These are phyloP conservation scores for Amniculicola lignicola DNA, from an alignment of 495 filamentous ascomycete species.

Conservation along the genomic window DNA sequence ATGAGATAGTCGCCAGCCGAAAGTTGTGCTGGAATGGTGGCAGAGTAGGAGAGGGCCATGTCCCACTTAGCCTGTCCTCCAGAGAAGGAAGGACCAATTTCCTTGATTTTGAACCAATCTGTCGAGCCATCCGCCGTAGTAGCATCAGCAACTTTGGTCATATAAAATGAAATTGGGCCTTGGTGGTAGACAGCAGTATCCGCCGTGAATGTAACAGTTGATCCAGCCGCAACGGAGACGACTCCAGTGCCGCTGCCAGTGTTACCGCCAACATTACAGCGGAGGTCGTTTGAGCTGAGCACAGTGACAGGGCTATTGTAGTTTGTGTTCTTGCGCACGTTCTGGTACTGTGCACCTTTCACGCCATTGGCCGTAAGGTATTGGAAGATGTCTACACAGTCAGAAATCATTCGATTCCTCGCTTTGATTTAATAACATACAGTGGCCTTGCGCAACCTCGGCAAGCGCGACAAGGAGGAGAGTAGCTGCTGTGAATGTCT, in stretches of 20 bases:
- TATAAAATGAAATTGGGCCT: constrained; percentile 53
- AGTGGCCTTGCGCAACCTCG: constrained; percentile 26
- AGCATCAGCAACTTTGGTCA: constrained; percentile 35
- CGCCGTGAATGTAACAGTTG: constrained; percentile 50
- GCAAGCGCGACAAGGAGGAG: constrained; percentile 21
- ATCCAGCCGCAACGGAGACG: constrained; percentile 51
- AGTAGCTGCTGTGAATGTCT: constrained; percentile 23
- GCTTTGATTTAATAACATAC: constrained; percentile 1
- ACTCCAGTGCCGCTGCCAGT: constrained; percentile 47
- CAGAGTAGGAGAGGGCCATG: constrained; percentile 40
- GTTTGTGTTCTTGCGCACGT: constrained; percentile 55
- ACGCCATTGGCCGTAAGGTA: constrained; percentile 46
- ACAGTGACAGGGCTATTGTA: constrained; percentile 56
- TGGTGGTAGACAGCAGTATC: constrained; percentile 59
- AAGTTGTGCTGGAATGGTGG: constrained; percentile 24
- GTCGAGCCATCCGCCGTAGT: constrained; percentile 26
- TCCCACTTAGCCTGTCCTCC: constrained; percentile 27
- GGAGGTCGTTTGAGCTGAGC: constrained; percentile 42
- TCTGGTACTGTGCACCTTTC: constrained; percentile 50
- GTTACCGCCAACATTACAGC: constrained; percentile 56
- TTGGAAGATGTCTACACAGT: constrained; percentile 45
- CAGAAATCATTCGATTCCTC: neutral
- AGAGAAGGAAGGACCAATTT: constrained; percentile 35
- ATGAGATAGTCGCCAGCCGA: constrained; percentile 34
- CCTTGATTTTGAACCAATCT: constrained; percentile 36